Evolutionary conservation across 352 stramenopile species (phyloP).

Genomic region (Elongisporangium anandrum): DNA sequence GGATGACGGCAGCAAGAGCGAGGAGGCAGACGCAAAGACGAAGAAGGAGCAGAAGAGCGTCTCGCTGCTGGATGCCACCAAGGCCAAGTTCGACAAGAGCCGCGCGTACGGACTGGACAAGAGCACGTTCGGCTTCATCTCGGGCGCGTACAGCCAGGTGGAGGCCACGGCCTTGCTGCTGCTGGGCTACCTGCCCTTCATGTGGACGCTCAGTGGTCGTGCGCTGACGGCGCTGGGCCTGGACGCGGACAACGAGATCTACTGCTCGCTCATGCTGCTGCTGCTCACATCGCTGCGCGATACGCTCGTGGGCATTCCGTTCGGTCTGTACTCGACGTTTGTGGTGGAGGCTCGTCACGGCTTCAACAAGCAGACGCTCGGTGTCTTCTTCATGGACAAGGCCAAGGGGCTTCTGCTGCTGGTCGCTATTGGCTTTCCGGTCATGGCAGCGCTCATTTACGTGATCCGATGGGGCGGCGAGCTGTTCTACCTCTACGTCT

Average conservation of each 20-base stretch:
- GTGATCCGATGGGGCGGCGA: conserved; percentile 72
- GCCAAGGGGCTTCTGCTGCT: conserved; percentile 91
- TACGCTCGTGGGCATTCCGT: conserved; percentile 56
- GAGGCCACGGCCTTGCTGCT: conserved; percentile 87
- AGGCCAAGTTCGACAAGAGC: conserved; percentile 91
- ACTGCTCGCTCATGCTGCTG: conserved; percentile 65
- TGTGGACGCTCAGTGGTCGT: conserved; percentile 86
- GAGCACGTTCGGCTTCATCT: conserved; percentile 93
- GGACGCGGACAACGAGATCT: conserved; percentile 80
- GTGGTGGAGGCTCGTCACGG: conserved; percentile 95
- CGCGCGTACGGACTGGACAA: conserved; percentile 96
- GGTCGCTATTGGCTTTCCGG: conserved; percentile 66
- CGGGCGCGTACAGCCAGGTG: conserved; percentile 77
- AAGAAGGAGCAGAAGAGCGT: conserved; percentile 17
- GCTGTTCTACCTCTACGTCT: conserved; percentile 92
- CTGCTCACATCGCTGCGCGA: conserved; percentile 62
- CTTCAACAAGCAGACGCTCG: conserved; percentile 97
- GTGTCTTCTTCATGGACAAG: conserved; percentile 95
- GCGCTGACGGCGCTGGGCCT: conserved; percentile 53
- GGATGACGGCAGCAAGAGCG: conserved; percentile 12
- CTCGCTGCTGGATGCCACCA: conserved; percentile 81
- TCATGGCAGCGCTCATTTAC: conserved; percentile 56
- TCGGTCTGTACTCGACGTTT: conserved; percentile 94
- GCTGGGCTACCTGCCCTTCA: conserved; percentile 90
- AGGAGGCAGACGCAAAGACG: conserved; percentile 9